Conservation (phyloP, 805 yeast genomes). For the Yamadazyma phyllophila region DNA sequence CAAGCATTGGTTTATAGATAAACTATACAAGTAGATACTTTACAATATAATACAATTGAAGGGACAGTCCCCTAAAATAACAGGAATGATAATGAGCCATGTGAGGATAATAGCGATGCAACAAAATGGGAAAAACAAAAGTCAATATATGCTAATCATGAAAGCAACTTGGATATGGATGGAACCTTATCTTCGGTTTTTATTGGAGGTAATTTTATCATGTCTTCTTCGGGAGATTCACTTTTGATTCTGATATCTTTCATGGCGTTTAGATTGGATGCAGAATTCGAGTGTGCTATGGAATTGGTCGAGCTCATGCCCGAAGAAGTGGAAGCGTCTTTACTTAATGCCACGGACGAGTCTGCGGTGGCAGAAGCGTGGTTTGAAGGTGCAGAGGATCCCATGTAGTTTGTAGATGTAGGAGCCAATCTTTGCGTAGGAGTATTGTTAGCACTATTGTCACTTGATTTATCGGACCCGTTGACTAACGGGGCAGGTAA, state of each 20-base stretch:
- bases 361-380: neutral
- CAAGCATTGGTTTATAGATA: neutral
- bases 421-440: constrained; percentile 8
- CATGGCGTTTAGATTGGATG: constrained; percentile 1
- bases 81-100: too few relatives aligned
- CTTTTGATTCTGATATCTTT: constrained; percentile 6
- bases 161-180: constrained; percentile 20
- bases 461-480: constrained; percentile 6
- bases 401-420: constrained; percentile 6
- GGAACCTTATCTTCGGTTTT: constrained; percentile 21
- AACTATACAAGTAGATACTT: constrained; percentile 4
- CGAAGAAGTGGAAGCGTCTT: constrained; percentile 1
- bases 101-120: neutral
- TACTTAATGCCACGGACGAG: neutral
- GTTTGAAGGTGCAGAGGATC: constrained; percentile 8
- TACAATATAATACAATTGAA: constrained; percentile 8
- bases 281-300: constrained; percentile 3
- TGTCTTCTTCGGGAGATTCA: constrained; percentile 10
- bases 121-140: neutral
- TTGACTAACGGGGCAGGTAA: neutral
- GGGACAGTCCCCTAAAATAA: too few relatives aligned
- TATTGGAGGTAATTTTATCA: constrained; percentile 20
- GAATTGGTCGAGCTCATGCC: constrained; percentile 3
- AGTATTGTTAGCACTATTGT: constrained; percentile 4
- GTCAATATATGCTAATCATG: neutral